Evolutionary conservation across 1,139 yeast genomes (phyloP).

Genomic region (Pichia sp.): DNA sequence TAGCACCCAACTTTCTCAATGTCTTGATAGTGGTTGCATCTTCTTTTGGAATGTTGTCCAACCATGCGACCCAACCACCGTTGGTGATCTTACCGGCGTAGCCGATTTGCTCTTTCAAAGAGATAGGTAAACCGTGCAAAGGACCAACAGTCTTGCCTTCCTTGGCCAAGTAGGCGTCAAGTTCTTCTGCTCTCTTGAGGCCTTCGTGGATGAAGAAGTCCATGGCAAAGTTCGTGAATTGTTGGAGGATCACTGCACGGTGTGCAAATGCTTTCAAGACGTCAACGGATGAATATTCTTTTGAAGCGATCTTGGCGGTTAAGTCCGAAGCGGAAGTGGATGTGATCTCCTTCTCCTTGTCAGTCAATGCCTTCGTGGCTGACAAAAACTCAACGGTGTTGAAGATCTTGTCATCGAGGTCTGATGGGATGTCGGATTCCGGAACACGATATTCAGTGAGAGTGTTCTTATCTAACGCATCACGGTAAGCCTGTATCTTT

Average conservation of each 20-base stretch:
- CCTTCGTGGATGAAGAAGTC: slow-evolving; percentile 57
- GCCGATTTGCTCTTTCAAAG: slow-evolving; percentile 69
- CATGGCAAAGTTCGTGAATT: slow-evolving; percentile 55
- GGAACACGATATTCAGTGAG: slow-evolving; percentile 42
- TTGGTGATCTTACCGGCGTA: slow-evolving; percentile 55
- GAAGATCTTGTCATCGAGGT: slow-evolving; percentile 41
- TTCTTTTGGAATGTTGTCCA: slow-evolving; percentile 46
- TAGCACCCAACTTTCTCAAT: slow-evolving; percentile 62
- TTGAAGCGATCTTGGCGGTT: slow-evolving; percentile 36
- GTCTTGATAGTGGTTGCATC: slow-evolving; percentile 50
- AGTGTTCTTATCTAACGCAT: slow-evolving; percentile 39
- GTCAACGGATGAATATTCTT: slow-evolving; percentile 36
- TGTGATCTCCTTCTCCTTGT: slow-evolving; percentile 45
- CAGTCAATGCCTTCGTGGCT: slow-evolving; percentile 41
- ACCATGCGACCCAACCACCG: slow-evolving; percentile 56
- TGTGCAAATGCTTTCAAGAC: slow-evolving; percentile 43
- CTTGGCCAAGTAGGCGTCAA: slow-evolving; percentile 48
- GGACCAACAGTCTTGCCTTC: slow-evolving; percentile 67
- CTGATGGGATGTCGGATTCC: slow-evolving; percentile 40
- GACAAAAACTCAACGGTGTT: slow-evolving; percentile 44
- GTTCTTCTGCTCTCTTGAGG: slow-evolving; percentile 46
- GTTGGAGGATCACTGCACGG: slow-evolving; percentile 44
- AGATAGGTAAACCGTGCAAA: slow-evolving; percentile 74
- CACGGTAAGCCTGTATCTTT: slow-evolving; percentile 46
- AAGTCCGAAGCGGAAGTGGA: slow-evolving; percentile 41